Conservation (phyloP, 2,329 filamentous ascomycete species). For the Trichoderma arundinaceum region DNA sequence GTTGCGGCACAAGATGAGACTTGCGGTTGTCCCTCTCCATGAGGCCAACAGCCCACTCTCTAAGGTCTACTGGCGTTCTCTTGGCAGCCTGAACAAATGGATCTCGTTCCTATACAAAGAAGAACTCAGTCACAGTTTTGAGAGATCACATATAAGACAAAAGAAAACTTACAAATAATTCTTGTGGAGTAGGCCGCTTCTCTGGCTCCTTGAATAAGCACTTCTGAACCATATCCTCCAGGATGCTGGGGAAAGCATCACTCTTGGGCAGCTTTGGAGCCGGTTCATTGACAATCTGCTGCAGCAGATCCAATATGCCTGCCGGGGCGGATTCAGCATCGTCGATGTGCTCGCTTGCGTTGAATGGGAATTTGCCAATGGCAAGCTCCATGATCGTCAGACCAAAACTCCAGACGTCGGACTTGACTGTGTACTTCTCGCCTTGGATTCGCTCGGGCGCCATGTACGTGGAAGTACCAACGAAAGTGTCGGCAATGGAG, state of each 20-base stretch:
- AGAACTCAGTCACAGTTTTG: constrained; percentile 29
- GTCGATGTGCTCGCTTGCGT: constrained; percentile 70
- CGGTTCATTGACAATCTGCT: constrained; percentile 97
- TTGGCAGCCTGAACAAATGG: constrained; percentile 96
- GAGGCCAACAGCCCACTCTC: constrained; percentile 90
- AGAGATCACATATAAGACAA: not conserved
- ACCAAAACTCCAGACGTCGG: constrained; percentile 98
- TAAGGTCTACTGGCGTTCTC: constrained; percentile 90
- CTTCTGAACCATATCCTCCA: constrained; percentile 97
- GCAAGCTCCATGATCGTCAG: constrained; percentile 95
- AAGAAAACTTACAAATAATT: constrained; percentile 76
- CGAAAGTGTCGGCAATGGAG: constrained; percentile 97
- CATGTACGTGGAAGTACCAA: constrained; percentile 99
- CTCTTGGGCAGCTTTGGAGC: constrained; percentile 94
- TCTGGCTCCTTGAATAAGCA: constrained; percentile 91
- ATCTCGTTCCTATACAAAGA: constrained; percentile 73
- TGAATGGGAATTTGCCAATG: constrained; percentile 96
- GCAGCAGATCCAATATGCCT: constrained; percentile 91
- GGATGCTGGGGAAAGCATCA: constrained; percentile 91
- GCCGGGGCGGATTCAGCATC: constrained; percentile 84
- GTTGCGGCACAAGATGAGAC: constrained; percentile 83
- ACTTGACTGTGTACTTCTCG: constrained; percentile 96
- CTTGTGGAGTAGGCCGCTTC: constrained; percentile 86
- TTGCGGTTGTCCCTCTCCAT: constrained; percentile 96
- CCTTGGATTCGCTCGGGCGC: constrained; percentile 97